A percentile compares a stretch with the other conserved stretches of the same genome.
Evolutionary conservation across 2,329 filamentous ascomycete genomes (phyloP).

Genomic region (Pestalotiopsis sp.): DNA sequence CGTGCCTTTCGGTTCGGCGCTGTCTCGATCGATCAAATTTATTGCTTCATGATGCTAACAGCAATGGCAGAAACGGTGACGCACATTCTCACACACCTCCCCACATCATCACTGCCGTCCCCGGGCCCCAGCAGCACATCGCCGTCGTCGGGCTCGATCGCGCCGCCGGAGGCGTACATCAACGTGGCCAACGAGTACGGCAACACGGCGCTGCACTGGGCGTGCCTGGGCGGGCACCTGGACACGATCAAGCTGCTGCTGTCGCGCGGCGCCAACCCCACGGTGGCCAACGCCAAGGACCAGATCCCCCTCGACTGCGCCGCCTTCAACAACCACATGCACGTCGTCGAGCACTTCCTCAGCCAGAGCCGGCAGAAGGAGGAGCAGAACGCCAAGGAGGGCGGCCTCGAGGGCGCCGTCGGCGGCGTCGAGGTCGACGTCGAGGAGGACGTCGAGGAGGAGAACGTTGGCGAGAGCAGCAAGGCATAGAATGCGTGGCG

Average conservation of each 20-base stretch:
- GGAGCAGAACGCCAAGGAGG: slow-evolving; percentile 45
- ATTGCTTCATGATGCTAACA: neutral
- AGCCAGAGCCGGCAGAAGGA: slow-evolving; percentile 51
- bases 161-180: slow-evolving; percentile 46
- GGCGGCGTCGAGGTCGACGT: slow-evolving; percentile 31
- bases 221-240: slow-evolving; percentile 85
- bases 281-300: slow-evolving; percentile 79
- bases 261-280: slow-evolving; percentile 75
- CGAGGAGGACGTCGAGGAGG: slow-evolving; percentile 12
- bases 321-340: slow-evolving; percentile 68
- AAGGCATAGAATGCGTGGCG: neutral
- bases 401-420: slow-evolving; percentile 41
- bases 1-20: neutral
- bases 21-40: too few relatives aligned
- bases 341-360: slow-evolving; percentile 65
- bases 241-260: slow-evolving; percentile 78
- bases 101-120: slow-evolving; percentile 26
- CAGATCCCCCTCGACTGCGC: slow-evolving; percentile 79
- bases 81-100: slow-evolving; percentile 45
- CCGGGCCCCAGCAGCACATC: slow-evolving; percentile 17
- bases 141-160: slow-evolving; percentile 29
- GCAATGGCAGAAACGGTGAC: slow-evolving; percentile 42
- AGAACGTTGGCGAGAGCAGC: neutral
- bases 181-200: slow-evolving; percentile 77
- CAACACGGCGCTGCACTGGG: slow-evolving; percentile 94